A percentile compares a stretch with the other conserved stretches of the same genome.
Evolutionary conservation across 441 rosid species (phyloP).

Genomic region (Pelargonium cotyledonis): DNA sequence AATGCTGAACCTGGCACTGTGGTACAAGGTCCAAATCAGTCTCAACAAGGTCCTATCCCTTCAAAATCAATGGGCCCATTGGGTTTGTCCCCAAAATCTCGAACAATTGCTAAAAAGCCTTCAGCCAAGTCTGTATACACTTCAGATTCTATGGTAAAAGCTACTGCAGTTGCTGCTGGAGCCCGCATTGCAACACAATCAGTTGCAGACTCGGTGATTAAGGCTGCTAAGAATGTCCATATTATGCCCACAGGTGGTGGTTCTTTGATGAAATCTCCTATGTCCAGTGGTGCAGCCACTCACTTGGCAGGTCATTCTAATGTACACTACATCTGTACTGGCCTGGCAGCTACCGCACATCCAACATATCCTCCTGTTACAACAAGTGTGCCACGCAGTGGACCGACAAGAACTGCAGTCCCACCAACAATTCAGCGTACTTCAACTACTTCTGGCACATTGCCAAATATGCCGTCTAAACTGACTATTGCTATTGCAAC

Average conservation of each 20-base stretch:
- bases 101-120: constrained; percentile 33
- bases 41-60: constrained; percentile 34
- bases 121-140: constrained; percentile 34
- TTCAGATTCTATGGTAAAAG: constrained; percentile 53
- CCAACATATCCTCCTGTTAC: constrained; percentile 29
- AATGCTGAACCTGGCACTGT: constrained; percentile 23
- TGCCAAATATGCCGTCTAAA: constrained; percentile 23
- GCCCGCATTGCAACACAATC: constrained; percentile 68
- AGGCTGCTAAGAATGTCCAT: constrained; percentile 61
- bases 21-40: constrained; percentile 37
- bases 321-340: constrained; percentile 27
- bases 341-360: constrained; percentile 25
- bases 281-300: constrained; percentile 31
- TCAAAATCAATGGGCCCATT: constrained; percentile 28
- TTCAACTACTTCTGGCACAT: constrained; percentile 24
- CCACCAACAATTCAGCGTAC: constrained; percentile 25
- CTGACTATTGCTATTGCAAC: constrained; percentile 31
- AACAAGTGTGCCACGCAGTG: constrained; percentile 24
- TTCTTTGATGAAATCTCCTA: constrained; percentile 34
- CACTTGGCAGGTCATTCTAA: constrained; percentile 35
- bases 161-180: constrained; percentile 81
- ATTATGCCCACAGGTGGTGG: constrained; percentile 37
- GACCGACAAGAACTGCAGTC: constrained; percentile 32
- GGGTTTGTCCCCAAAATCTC: constrained; percentile 37
- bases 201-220: constrained; percentile 53